These are phyloP conservation scores for Tricholoma sp. DNA, from an alignment of 768 basidiomycete genomes.

Conservation along the genomic window DNA sequence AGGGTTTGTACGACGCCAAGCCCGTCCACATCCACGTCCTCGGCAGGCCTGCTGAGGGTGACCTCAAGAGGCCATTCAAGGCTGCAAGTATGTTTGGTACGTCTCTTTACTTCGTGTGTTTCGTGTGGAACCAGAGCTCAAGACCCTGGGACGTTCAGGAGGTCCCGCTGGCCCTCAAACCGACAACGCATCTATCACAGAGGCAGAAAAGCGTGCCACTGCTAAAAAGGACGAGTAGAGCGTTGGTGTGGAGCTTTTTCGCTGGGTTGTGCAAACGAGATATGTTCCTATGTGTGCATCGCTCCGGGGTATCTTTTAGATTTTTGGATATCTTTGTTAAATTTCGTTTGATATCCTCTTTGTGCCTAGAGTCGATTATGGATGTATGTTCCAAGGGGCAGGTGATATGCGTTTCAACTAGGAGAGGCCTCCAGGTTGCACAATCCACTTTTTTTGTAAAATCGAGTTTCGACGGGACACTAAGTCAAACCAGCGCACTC, in stretches of 20 bases:
- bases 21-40: conserved; percentile 77
- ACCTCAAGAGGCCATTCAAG: conserved; percentile 90
- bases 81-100: conserved; percentile 64
- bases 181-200: conserved; percentile 80
- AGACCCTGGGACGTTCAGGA: conserved; percentile 9
- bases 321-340: not conserved
- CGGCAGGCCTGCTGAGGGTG: conserved; percentile 75
- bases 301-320: not conserved
- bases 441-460: too few species aligned
- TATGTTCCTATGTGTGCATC: not conserved
- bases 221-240: conserved; percentile 73
- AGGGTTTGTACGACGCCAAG: conserved; percentile 85
- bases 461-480: too few species aligned
- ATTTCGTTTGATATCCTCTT: not conserved
- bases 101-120: conserved; percentile 15
- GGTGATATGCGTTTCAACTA: too few species aligned
- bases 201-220: conserved; percentile 81
- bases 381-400: too few species aligned
- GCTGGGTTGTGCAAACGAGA: not conserved
- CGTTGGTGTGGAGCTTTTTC: too few species aligned
- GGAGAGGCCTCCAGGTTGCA: too few species aligned
- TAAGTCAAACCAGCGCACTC: too few species aligned
- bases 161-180: conserved; percentile 71
- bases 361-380: not conserved
- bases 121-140: conserved; percentile 1